phyloP scores from a whole-genome alignment of 2,329 filamentous ascomycete genomes.

The Colletotrichum noveboracense region DNA sequence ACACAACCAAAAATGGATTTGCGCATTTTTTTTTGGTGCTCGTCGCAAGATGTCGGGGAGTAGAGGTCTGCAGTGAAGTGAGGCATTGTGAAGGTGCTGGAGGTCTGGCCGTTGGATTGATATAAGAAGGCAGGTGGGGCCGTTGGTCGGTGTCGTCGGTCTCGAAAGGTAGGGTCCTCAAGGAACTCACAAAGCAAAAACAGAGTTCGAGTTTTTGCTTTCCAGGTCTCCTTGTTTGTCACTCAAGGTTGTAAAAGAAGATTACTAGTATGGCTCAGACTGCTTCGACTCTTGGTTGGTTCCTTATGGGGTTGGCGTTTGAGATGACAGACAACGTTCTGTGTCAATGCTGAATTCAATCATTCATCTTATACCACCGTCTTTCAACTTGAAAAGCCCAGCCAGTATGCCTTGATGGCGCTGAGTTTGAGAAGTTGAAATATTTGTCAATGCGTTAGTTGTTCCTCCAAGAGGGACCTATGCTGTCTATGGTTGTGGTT shows the following conservation, averaged over 20 bases:
- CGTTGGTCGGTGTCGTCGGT: not conserved
- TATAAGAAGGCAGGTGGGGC: not conserved
- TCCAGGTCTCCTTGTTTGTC: not conserved
- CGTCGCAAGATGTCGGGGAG: not conserved
- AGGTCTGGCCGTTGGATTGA: not conserved
- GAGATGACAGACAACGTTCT: not conserved
- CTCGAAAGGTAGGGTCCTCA: not conserved
- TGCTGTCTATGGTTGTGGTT: not conserved
- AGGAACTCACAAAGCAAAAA: not conserved
- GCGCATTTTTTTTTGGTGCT: not conserved
- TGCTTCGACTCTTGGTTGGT: not conserved
- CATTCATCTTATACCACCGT: not conserved
- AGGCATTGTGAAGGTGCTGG: constrained; percentile 2
- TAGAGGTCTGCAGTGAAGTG: not conserved
- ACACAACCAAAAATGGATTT: constrained; percentile 35
- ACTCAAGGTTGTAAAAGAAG: not conserved
- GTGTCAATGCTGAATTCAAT: not conserved
- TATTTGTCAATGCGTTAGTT: not conserved
- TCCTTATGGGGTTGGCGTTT: not conserved
- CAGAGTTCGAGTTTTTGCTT: not conserved
- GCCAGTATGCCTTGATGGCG: not conserved
- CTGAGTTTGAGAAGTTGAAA: not conserved
- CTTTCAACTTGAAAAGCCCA: not conserved
- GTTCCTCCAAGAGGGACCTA: not conserved
- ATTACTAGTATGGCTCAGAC: not conserved